Percentiles rank a stretch among this genome's conserved stretches.
Conservation (phyloP, 352 stramenopile species). For the Bremia lactucae region DNA sequence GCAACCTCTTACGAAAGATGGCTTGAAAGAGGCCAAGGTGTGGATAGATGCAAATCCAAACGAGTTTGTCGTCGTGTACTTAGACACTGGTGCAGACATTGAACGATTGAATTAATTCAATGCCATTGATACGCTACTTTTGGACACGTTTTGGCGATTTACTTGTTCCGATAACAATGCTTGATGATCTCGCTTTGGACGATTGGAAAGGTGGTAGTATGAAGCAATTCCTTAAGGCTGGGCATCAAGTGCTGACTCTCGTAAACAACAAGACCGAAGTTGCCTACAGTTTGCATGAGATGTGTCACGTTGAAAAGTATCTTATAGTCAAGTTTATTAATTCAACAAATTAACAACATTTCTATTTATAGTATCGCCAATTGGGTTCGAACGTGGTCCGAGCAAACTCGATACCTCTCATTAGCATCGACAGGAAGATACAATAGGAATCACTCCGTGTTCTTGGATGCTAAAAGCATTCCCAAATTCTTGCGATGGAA, state of each 20-base stretch:
- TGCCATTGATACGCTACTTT: conserved; percentile 31
- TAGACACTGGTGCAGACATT: conserved; percentile 40
- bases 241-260: conserved; percentile 31
- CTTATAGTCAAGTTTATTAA: conserved; percentile 33
- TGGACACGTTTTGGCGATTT: conserved; percentile 36
- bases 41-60: conserved; percentile 39
- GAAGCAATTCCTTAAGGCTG: conserved; percentile 30
- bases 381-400: conserved; percentile 38
- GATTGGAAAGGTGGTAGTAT: conserved; percentile 31
- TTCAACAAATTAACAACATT: conserved; percentile 25
- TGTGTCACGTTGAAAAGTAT: conserved; percentile 27
- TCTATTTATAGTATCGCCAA: conserved; percentile 41
- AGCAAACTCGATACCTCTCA: conserved; percentile 42
- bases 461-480: conserved; percentile 29
- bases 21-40: conserved; percentile 33
- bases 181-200: conserved; percentile 25
- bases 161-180: conserved; percentile 22
- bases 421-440: conserved; percentile 20
- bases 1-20: conserved; percentile 25
- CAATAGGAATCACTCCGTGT: conserved; percentile 16
- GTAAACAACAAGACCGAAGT: conserved; percentile 30
- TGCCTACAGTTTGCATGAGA: conserved; percentile 27
- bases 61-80: conserved; percentile 48
- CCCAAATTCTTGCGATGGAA: conserved; percentile 47
- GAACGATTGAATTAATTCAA: conserved; percentile 20